phyloP scores from a whole-genome alignment of 78 protist genomes.

The Dictyostelium brefeldianum region DNA sequence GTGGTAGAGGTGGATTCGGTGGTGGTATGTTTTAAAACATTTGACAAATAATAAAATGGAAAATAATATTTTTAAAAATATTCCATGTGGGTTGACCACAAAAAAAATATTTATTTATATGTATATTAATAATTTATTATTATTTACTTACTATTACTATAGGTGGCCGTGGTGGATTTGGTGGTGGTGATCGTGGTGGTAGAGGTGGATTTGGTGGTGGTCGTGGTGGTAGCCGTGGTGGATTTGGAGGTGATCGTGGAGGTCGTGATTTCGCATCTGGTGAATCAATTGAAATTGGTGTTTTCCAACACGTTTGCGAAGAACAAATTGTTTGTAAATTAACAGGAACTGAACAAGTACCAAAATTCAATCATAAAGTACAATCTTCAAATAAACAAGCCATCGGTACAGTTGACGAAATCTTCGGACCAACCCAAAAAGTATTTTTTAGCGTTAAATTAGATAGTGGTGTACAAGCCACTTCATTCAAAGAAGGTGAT shows the following conservation, averaged over 20 bases:
- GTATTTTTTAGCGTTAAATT: conserved; percentile 75
- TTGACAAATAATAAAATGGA: no score
- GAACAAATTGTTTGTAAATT: conserved; percentile 67
- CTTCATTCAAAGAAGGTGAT: conserved; percentile 70
- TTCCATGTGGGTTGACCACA: no score
- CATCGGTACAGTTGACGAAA: conserved; percentile 71
- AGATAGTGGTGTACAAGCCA: conserved; percentile 72
- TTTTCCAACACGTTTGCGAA: conserved; percentile 62
- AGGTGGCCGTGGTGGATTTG: conserved; percentile 41
- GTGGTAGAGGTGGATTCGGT: neutral
- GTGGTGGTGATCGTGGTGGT: conserved; percentile 41
- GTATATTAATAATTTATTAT: no score
- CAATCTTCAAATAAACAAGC: neutral
- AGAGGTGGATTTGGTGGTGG: conserved; percentile 21
- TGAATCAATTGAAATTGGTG: conserved; percentile 67
- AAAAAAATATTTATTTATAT: no score
- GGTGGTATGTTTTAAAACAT: no score
- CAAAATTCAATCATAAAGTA: conserved; percentile 76
- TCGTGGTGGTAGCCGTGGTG: conserved; percentile 39
- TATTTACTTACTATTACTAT: neutral
- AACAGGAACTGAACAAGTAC: conserved; percentile 48
- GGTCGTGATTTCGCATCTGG: conserved; percentile 19
- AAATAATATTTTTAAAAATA: no score
- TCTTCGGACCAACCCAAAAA: conserved; percentile 79
- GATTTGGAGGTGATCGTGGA: conserved; percentile 1